Evolutionary conservation across 2,329 filamentous ascomycete genomes (phyloP), one percentile per base, ranked within the genome.

Genomic region (Fusarium veterinarium): DNA sequence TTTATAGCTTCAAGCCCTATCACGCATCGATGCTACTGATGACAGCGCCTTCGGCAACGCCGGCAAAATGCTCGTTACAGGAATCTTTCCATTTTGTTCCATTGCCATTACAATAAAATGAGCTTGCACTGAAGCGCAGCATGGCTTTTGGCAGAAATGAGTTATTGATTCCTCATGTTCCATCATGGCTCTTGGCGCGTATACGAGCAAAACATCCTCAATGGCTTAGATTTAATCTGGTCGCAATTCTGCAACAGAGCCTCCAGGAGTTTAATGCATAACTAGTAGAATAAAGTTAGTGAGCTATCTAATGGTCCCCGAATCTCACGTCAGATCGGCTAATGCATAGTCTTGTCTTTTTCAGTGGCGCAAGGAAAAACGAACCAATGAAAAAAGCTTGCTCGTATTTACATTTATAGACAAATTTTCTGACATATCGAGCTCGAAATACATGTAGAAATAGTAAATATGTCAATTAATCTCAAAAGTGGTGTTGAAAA

Each of bases 401-500:
- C 41, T 23, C 41, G 41, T 23, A 23, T 23, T 42, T n/a, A 42
- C 14, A 42, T 17, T 23, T 14, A 6, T 42, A 9, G n/a, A 42
- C 14, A 42, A 23, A 42, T 10, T 5, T 23, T 42, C 14, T 17
- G n/a, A 23, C 16, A 5, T 42, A 12, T 42, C 14, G 10, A 14
- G 38, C n/a, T 20, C 8, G 12, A 3, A 41, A 6, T n/a, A 12
- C 20, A 8, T 14, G 20, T 41, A n/a, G 20, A 13, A 2, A 14
- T n/a, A 8, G 38, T 4, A n/a, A 41, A 4, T 41, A 41, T 41
- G 20, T 5, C 0, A 25, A 4, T 6, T 9, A 0, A 0, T 8
- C 20, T 41, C n/a, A 23, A 11, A 7, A 23, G 17, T 17, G n/a
- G 6, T 42, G 6, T 14, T 23, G 10, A 41, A 14, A 41, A n/a